These are phyloP conservation scores for Wickerhamiella shivajii DNA, from an alignment of 805 yeast genomes.

Conservation along the genomic window DNA sequence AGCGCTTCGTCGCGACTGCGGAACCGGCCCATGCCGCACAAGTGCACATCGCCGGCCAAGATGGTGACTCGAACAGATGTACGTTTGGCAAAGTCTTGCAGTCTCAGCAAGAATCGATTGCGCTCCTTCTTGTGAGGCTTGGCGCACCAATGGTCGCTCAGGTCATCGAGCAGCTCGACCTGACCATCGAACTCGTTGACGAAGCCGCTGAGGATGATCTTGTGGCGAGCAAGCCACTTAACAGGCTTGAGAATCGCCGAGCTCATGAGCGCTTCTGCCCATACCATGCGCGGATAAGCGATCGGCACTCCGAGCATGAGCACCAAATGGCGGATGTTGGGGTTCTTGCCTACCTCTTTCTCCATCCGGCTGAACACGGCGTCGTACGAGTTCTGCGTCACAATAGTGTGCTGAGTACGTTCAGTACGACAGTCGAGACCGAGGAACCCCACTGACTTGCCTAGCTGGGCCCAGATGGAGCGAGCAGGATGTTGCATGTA, in stretches of 20 bases:
- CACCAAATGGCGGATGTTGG: constrained; percentile 56
- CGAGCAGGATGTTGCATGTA: constrained; percentile 53
- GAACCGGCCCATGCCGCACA: constrained; percentile 72
- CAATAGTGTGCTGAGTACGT: constrained; percentile 46
- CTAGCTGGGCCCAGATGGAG: constrained; percentile 59
- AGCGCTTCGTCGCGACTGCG: constrained; percentile 36
- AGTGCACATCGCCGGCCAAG: constrained; percentile 85
- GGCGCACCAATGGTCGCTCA: constrained; percentile 96
- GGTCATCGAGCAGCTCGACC: constrained; percentile 79
- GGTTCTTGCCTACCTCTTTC: constrained; percentile 37
- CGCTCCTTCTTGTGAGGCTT: constrained; percentile 75
- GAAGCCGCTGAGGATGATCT: constrained; percentile 47
- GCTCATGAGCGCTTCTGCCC: constrained; percentile 67
- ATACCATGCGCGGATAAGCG: constrained; percentile 83
- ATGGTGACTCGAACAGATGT: constrained; percentile 65
- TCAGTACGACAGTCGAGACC: constrained; percentile 94
- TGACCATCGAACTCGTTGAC: constrained; percentile 89
- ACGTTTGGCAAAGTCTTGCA: constrained; percentile 52
- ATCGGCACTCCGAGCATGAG: constrained; percentile 90
- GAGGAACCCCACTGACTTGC: constrained; percentile 51
- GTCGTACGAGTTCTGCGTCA: constrained; percentile 42
- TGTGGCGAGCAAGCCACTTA: constrained; percentile 32
- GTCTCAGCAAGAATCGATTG: constrained; percentile 44
- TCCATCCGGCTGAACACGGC: constrained; percentile 44
- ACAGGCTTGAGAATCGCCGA: constrained; percentile 43